Evolutionary conservation across 495 filamentous ascomycete genomes (phyloP).

Genomic region (Platismatia glauca): DNA sequence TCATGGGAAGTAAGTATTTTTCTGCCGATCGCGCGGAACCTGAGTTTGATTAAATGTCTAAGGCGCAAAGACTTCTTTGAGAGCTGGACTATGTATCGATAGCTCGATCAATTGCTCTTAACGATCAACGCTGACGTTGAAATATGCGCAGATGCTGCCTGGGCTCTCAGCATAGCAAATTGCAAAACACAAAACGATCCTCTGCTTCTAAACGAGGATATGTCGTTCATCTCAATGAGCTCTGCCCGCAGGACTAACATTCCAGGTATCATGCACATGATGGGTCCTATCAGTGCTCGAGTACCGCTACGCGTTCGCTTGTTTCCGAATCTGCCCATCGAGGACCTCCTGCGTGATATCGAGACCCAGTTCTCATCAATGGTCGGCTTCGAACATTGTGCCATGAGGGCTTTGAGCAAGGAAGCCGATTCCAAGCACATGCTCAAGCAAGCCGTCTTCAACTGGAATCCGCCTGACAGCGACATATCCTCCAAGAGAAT

Average conservation of each 20-base stretch:
- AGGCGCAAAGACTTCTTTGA: background rate
- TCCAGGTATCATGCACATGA: background rate
- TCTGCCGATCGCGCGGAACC: no score
- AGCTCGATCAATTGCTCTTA: background rate
- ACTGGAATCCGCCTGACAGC: background rate
- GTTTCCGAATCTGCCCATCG: background rate
- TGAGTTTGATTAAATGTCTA: no score
- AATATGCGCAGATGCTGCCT: slow-evolving; percentile 2
- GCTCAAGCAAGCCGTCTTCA: slow-evolving; percentile 6
- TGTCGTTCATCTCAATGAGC: background rate
- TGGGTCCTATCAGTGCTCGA: slow-evolving; percentile 1
- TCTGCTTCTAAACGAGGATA: background rate
- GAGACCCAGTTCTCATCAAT: background rate
- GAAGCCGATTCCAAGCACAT: background rate
- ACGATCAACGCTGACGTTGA: background rate
- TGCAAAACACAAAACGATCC: background rate
- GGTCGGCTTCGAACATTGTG: slow-evolving; percentile 1
- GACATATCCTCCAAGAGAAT: background rate
- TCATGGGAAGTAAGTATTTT: background rate
- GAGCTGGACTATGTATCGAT: background rate
- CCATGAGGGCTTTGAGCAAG: background rate
- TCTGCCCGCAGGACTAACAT: background rate
- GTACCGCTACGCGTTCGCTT: background rate
- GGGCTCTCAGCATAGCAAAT: background rate
- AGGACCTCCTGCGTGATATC: background rate